Evolutionary conservation across 2,329 filamentous ascomycete genomes (phyloP), one percentile per base, ranked within the genome.

Genomic region (Incumbomyces lentus): DNA sequence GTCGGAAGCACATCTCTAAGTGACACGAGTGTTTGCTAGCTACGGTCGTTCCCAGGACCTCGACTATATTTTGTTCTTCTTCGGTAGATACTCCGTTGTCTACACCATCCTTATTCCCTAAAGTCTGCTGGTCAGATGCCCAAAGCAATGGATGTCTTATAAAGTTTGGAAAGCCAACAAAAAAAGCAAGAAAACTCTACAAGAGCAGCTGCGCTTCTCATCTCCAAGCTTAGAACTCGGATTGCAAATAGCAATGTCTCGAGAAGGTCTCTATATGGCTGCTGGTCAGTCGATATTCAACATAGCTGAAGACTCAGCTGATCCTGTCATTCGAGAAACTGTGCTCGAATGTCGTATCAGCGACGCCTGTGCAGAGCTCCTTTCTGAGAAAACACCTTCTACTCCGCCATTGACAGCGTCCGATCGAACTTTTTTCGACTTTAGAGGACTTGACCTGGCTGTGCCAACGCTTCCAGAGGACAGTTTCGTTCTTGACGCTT

Each of bases 341-440:
- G 17, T 14, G 4, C 33, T 42, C 30, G 40, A 42, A 14, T 16
- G 40, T 33, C 14, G 17, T 2, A 11, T 30, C 7, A 13, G 11
- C 13, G n/a, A 13, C 40, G 16, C 33, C 29, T 13, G 16, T 18
- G 26, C 18, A n/a, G 40, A 42, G 7, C 22, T 26, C 29, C 5
- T 33, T 3, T 42, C 40, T 4, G 40, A 42, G 22, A 41, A 41
- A 11, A 41, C 39, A 32, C 19, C 40, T 32, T 33, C 40, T n/a
- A 42, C 40, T 3, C 17, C 17, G 3, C n/a, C 40, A 16, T 31
- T 41, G 19, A 42, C 19, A 16, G 10, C 40, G 29, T 19, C 38
- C 16, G 32, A 26, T 16, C 22, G 30, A 33, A 2, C 31, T 12
- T 29, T 42, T 16, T 42, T 42, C 30, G 40, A 29, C 29, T 13